Conservation (phyloP, 148 eudicot species). For the Amaranthus hypochondriacus region DNA sequence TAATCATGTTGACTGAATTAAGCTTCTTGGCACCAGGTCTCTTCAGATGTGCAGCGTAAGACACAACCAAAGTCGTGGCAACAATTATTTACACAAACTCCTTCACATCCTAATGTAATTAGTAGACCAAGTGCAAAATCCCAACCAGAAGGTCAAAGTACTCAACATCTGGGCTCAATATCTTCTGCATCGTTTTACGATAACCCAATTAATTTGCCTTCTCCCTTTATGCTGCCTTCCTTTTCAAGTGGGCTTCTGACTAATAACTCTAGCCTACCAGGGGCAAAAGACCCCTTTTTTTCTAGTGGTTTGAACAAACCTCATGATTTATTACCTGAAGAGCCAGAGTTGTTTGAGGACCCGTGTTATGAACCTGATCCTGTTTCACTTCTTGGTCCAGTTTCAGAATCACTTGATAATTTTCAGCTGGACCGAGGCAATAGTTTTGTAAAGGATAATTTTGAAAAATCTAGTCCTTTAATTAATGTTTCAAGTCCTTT, state of each 20-base stretch:
- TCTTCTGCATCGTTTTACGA: conserved; percentile 55
- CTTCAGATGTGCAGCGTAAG: conserved; percentile 53
- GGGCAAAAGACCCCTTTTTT: conserved; percentile 53
- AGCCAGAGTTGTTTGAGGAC: conserved; percentile 91
- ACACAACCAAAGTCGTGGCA: conserved; percentile 86
- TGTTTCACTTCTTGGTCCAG: conserved; percentile 88
- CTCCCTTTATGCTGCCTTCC: conserved; percentile 64
- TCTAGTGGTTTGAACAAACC: conserved; percentile 43
- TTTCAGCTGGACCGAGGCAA: conserved; percentile 73
- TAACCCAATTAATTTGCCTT: conserved; percentile 79
- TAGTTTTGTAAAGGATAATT: conserved; percentile 53
- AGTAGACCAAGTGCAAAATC: conserved; percentile 64
- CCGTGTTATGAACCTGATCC: conserved; percentile 97
- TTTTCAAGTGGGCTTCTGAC: conserved; percentile 44
- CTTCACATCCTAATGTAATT: conserved; percentile 64
- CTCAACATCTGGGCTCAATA: conserved; percentile 33
- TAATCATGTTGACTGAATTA: conserved; percentile 12
- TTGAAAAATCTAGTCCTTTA: conserved; percentile 45
- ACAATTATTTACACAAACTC: conserved; percentile 67
- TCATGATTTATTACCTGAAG: conserved; percentile 66
- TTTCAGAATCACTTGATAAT: conserved; percentile 85
- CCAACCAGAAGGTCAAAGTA: conserved; percentile 53
- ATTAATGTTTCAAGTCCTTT: conserved; percentile 41
- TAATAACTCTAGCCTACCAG: conserved; percentile 43
- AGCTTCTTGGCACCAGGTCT: conserved; percentile 50